Percentiles rank a stretch among this genome's conserved stretches.
These are phyloP conservation scores for Xylariaceae sp. DNA, from an alignment of 2,329 filamentous ascomycete species.

Conservation along the genomic window DNA sequence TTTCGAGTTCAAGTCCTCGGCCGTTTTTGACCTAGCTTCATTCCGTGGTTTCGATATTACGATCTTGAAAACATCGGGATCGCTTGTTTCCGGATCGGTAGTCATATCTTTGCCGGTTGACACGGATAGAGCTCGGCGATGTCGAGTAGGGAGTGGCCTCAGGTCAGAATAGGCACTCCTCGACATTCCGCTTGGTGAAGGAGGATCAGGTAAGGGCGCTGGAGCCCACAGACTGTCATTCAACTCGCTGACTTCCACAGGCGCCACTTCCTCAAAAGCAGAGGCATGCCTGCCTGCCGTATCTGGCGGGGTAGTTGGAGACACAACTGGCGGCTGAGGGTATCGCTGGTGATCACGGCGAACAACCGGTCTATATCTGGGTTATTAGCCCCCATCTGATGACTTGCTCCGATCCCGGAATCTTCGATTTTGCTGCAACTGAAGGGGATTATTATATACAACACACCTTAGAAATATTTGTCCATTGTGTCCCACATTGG, in stretches of 20 bases:
- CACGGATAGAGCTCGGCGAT: slow-evolving; percentile 66
- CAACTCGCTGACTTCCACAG: slow-evolving; percentile 30
- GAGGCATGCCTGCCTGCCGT: slow-evolving; percentile 51
- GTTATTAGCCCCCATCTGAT: slow-evolving; percentile 16
- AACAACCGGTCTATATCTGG: slow-evolving; percentile 48
- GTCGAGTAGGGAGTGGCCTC: slow-evolving; percentile 31
- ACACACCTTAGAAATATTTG: slow-evolving; percentile 74
- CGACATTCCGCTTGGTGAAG: slow-evolving; percentile 29
- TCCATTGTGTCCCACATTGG: slow-evolving; percentile 77
- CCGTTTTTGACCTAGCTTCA: slow-evolving; percentile 55
- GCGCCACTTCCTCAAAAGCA: slow-evolving; percentile 28
- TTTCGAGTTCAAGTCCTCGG: slow-evolving; percentile 47
- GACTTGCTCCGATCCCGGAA: neutral
- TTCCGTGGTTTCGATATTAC: slow-evolving; percentile 68
- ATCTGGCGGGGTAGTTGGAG: slow-evolving; percentile 55
- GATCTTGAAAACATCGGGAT: slow-evolving; percentile 68
- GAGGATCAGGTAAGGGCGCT: slow-evolving; percentile 30
- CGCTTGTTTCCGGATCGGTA: slow-evolving; percentile 43
- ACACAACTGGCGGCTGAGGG: slow-evolving; percentile 55
- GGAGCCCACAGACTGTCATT: slow-evolving; percentile 40
- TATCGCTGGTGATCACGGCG: slow-evolving; percentile 57
- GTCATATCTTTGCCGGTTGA: slow-evolving; percentile 66
- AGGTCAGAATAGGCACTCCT: slow-evolving; percentile 32
- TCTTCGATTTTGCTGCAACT: neutral
- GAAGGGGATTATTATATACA: neutral